Evolutionary conservation across 257 asterid genomes (phyloP).

Genomic region (Verbascum thapsus): DNA sequence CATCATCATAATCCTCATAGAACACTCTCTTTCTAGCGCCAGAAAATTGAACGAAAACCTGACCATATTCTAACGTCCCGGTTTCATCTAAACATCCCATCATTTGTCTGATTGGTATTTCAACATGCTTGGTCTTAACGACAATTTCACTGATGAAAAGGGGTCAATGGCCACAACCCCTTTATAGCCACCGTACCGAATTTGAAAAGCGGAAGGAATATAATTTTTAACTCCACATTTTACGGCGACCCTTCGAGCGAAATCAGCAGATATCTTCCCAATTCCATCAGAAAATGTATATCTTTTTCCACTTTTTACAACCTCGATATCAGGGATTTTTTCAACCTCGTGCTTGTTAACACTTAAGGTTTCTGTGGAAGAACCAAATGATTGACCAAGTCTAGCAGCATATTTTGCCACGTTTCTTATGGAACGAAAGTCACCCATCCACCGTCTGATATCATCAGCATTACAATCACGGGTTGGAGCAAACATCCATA

Average conservation of each 20-base stretch:
- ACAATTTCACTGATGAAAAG: constrained; percentile 52
- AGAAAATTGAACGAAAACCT: constrained; percentile 77
- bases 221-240: constrained; percentile 59
- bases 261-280: constrained; percentile 75
- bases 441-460: constrained; percentile 87
- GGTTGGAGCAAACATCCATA: constrained; percentile 91
- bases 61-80: constrained; percentile 69
- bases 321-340: constrained; percentile 51
- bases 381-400: constrained; percentile 96
- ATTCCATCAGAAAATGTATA: constrained; percentile 88
- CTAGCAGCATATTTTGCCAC: constrained; percentile 96
- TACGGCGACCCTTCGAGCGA: constrained; percentile 64
- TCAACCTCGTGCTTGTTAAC: constrained; percentile 54
- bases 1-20: constrained; percentile 37
- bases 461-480: constrained; percentile 44
- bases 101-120: constrained; percentile 72
- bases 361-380: constrained; percentile 73
- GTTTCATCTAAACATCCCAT: constrained; percentile 96
- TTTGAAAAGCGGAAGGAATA: constrained; percentile 84
- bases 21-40: constrained; percentile 41
- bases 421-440: constrained; percentile 62
- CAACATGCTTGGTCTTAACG: constrained; percentile 74
- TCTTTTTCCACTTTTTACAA: constrained; percentile 16
- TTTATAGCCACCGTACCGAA: constrained; percentile 86
- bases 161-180: constrained; percentile 91